Percentiles rank a stretch among this genome's conserved stretches.
phyloP scores from a whole-genome alignment of 192 early-diverging fungal genomes.

The Coemansia umbellata region DNA sequence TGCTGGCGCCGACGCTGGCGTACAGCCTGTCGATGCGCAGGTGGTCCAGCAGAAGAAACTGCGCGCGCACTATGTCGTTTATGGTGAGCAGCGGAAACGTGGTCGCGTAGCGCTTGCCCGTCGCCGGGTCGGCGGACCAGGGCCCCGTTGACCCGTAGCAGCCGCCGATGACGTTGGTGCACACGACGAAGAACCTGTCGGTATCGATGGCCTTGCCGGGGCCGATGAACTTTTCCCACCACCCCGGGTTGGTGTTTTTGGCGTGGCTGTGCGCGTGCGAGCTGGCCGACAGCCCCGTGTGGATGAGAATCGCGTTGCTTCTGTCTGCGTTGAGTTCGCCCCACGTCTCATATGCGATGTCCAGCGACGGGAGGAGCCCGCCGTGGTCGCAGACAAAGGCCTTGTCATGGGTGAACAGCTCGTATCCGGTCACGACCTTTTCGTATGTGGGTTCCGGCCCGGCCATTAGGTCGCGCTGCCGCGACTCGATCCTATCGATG shows the following conservation, averaged over 20 bases:
- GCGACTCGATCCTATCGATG: constrained; percentile 61
- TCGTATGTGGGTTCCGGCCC: constrained; percentile 83
- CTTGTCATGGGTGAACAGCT: constrained; percentile 55
- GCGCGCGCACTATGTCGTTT: constrained; percentile 96
- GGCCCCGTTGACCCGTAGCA: constrained; percentile 97
- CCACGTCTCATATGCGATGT: constrained; percentile 97
- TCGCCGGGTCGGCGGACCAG: constrained; percentile 71
- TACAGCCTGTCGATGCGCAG: constrained; percentile 78
- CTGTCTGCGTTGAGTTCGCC: constrained; percentile 77
- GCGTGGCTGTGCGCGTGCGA: constrained; percentile 88
- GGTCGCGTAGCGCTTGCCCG: constrained; percentile 74
- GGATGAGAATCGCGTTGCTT: constrained; percentile 86
- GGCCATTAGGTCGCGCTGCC: constrained; percentile 59
- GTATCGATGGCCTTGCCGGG: constrained; percentile 91
- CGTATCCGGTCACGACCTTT: constrained; percentile 74
- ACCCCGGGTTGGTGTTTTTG: constrained; percentile 74
- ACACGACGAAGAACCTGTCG: constrained; percentile 91
- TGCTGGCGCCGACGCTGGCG: constrained; percentile 87
- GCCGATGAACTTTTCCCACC: constrained; percentile 98
- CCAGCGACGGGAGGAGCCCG: constrained; percentile 68
- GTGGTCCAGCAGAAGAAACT: constrained; percentile 76
- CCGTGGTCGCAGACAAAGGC: constrained; percentile 81
- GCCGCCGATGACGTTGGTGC: constrained; percentile 93
- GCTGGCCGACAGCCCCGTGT: constrained; percentile 90
- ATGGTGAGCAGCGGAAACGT: constrained; percentile 89